phyloP scores from a whole-genome alignment of 176 grass and related monocot species.

The Phyllostachys edulis region DNA sequence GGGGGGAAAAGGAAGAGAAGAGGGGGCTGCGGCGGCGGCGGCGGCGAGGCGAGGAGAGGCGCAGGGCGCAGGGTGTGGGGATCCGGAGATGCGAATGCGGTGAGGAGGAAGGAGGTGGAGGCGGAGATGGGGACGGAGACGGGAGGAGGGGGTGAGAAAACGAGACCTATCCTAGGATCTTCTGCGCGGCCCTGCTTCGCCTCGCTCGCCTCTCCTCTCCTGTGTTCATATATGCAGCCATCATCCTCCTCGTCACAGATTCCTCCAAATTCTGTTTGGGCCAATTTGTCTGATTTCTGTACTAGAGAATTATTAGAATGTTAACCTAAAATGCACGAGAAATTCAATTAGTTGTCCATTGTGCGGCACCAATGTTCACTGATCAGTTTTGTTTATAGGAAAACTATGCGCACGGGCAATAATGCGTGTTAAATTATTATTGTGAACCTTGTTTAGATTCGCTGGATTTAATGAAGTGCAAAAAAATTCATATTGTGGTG shows the following conservation, averaged over 20 bases:
- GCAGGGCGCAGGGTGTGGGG: background rate
- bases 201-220: background rate
- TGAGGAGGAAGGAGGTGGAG: background rate
- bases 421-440: too few species aligned
- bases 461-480: too few species aligned
- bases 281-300: background rate
- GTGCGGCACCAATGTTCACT: too few species aligned
- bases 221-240: too few species aligned
- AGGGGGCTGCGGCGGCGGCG: conserved; percentile 6
- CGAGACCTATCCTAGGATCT: conserved; percentile 28
- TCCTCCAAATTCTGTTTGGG: background rate
- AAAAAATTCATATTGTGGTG: too few species aligned
- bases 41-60: too few species aligned
- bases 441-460: too few species aligned
- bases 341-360: too few species aligned
- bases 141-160: background rate
- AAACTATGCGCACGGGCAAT: too few species aligned
- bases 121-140: background rate
- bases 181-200: background rate
- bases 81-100: conserved; percentile 66
- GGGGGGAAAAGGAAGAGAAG: background rate
- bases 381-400: too few species aligned
- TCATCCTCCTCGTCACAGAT: background rate
- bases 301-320: background rate
- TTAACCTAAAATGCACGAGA: too few species aligned